Evolutionary conservation across 2,329 filamentous ascomycete genomes (phyloP), one percentile per base, ranked within the genome.

Genomic region (Diaporthe sp.): DNA sequence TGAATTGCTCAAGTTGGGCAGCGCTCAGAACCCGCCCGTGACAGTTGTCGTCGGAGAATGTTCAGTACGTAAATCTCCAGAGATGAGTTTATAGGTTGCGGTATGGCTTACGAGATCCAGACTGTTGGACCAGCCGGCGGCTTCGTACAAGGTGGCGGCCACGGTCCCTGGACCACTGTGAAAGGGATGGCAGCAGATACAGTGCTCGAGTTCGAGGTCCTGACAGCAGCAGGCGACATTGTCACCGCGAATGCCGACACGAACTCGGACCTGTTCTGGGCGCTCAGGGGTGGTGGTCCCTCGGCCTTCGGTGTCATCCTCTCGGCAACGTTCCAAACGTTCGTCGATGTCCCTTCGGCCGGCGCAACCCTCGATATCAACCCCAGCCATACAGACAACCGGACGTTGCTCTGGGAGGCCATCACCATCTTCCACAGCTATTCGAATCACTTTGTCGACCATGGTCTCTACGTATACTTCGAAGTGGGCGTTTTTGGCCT

Each of bases 121-220:
- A 87, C 88, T 0, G 90, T 93, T 4, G 91, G 91, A 12, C 80
- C 91, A 17, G 87, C 89, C 1, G 91, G 91, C n/a, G 91, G 91
- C 2, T 91, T 90, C 75, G 87, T 86, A 1, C 89, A 91, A 80
- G 91, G 90, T 6, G 91, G 90, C 17, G 91, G 91, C 0, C 90
- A 92, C 78, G 86, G 85, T 0, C 84, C 86, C 0, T 81, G 89
- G 28, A 82, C 83, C 5, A 86, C 86, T 2, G 81, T 82, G 8
- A 84, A 71, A 25, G 72, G 72, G 15, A 37, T 74, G 39, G 65
- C 72, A 1, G 62, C 72, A 39, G 72, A 74, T 5, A 74, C 51
- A 17, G 62, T 60, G 17, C 39, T 74, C n/a, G 62, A 74, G 9
- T 68, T 74, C 5, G 17, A 74, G 25, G 51, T 49, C 13, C 10